A percentile compares a stretch with the other conserved stretches of the same genome.
Evolutionary conservation across 176 grass and related monocot species (phyloP).

Genomic region (Bothriochloa decipiens): DNA sequence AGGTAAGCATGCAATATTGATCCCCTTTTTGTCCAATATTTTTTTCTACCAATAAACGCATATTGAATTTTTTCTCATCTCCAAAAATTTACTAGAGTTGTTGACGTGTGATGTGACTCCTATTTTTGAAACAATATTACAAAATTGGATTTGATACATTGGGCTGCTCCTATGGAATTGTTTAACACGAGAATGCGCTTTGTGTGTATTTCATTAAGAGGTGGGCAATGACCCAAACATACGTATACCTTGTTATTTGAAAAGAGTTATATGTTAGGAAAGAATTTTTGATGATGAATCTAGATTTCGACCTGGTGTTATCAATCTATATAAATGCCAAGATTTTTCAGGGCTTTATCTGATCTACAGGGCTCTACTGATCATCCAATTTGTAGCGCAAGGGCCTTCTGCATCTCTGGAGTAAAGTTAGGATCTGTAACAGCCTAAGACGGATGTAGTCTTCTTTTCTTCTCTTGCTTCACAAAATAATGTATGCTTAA

Average conservation of each 20-base stretch:
- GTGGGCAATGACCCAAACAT: not conserved
- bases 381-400: not conserved
- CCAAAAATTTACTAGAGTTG: not conserved
- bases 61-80: not conserved
- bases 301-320: not conserved
- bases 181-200: not conserved
- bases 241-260: not conserved
- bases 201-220: not conserved
- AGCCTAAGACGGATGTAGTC: not conserved
- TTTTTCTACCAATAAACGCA: constrained; percentile 12
- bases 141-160: constrained; percentile 5
- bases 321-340: not conserved
- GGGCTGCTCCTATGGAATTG: not conserved
- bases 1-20: constrained; percentile 51
- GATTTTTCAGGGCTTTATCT: not conserved
- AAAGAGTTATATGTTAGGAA: not conserved
- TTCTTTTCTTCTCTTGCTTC: not conserved
- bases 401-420: too few relatives aligned
- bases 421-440: not conserved
- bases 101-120: not conserved
- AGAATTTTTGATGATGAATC: not conserved
- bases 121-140: not conserved
- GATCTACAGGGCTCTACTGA: not conserved
- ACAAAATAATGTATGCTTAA: not conserved
- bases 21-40: not conserved